phyloP scores from a whole-genome alignment of 179 eudicot species.

The Camellia oleifera region DNA sequence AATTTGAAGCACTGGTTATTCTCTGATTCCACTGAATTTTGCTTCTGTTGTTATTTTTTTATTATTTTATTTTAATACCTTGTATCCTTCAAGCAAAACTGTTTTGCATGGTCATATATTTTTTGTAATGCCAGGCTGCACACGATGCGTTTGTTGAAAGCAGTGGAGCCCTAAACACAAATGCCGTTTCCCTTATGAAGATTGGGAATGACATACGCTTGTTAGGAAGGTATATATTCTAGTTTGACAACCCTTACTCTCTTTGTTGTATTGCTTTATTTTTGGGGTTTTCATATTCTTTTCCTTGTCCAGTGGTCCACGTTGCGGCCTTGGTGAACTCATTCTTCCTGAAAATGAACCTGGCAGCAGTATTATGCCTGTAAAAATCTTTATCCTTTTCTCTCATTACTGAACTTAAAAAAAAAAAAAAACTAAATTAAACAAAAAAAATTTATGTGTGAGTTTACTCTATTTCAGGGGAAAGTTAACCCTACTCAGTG shows the following conservation, averaged over 20 bases:
- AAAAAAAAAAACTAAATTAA: no score
- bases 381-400: conserved; percentile 32
- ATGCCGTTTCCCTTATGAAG: conserved; percentile 95
- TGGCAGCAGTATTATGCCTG: conserved; percentile 99
- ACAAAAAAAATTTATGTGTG: not conserved
- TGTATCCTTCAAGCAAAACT: not conserved
- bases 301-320: conserved; percentile 73
- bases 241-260: not conserved
- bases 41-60: not conserved
- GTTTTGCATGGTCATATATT: conserved; percentile 1
- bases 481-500: conserved; percentile 99
- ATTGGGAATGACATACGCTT: conserved; percentile 94
- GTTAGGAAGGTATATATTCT: conserved; percentile 75
- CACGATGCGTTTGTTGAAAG: conserved; percentile 98
- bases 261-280: conserved; percentile 10
- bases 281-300: conserved; percentile 19
- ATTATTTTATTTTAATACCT: not conserved
- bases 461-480: conserved; percentile 51
- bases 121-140: conserved; percentile 68
- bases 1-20: conserved; percentile 94
- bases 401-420: not conserved
- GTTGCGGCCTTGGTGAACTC: conserved; percentile 97
- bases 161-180: conserved; percentile 89
- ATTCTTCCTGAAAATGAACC: conserved; percentile 99
- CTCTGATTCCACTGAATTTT: conserved; percentile 15